Conservation (phyloP, 108 stramenopile genomes). For the Fistulifera solaris region DNA sequence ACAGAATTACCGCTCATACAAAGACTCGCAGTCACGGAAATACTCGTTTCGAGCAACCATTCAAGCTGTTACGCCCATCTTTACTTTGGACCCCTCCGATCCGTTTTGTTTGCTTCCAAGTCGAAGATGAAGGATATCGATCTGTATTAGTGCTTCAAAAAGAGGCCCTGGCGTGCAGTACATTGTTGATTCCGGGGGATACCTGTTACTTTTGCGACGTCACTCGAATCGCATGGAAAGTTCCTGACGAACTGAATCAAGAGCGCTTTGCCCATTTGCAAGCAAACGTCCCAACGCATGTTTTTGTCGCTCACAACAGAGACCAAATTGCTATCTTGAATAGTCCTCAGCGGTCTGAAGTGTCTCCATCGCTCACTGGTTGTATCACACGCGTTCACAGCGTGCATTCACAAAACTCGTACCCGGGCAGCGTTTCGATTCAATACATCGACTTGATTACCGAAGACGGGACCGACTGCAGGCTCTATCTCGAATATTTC, state of each 20-base stretch:
- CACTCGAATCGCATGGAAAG: slow-evolving; percentile 44
- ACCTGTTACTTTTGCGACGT: slow-evolving; percentile 33
- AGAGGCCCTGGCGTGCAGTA: slow-evolving; percentile 36
- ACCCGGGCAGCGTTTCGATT: background rate
- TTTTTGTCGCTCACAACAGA: slow-evolving; percentile 40
- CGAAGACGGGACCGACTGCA: background rate
- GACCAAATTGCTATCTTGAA: background rate
- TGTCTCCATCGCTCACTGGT: background rate
- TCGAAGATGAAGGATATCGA: slow-evolving; percentile 35
- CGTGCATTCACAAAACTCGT: background rate
- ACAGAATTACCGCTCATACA: background rate
- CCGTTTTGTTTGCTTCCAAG: slow-evolving; percentile 68
- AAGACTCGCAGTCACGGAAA: slow-evolving; percentile 4
- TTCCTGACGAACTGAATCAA: slow-evolving; percentile 29
- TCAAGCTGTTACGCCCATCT: slow-evolving; percentile 73
- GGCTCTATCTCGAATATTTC: slow-evolving; percentile 30
- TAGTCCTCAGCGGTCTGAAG: background rate
- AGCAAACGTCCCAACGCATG: slow-evolving; percentile 43
- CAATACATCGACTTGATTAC: background rate
- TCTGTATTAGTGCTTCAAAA: slow-evolving; percentile 52
- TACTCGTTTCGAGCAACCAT: slow-evolving; percentile 27
- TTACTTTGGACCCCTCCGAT: slow-evolving; percentile 36
- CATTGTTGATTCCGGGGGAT: slow-evolving; percentile 56
- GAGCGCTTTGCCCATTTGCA: slow-evolving; percentile 19
- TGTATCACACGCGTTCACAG: slow-evolving; percentile 3